phyloP scores from a whole-genome alignment of 768 basidiomycete genomes.

The Kwoniella europaea region DNA sequence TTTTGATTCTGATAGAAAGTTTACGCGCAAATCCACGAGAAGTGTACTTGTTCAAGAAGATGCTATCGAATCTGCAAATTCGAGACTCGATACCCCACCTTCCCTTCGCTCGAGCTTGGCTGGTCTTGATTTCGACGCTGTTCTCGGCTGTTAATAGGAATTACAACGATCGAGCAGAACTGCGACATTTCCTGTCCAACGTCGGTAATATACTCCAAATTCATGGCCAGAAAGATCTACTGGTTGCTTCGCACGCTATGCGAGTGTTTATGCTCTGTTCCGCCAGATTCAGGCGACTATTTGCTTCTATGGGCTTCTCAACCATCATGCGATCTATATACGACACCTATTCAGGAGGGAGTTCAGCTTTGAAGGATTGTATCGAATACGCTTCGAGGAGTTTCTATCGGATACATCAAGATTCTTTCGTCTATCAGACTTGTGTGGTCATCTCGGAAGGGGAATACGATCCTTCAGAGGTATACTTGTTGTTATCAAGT shows the following conservation, averaged over 20 bases:
- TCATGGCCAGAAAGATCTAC: slow-evolving; percentile 33
- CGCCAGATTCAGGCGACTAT: slow-evolving; percentile 47
- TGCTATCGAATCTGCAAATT: slow-evolving; percentile 50
- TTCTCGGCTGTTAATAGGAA: slow-evolving; percentile 45
- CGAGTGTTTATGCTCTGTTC: slow-evolving; percentile 50
- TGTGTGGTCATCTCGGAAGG: slow-evolving; percentile 39
- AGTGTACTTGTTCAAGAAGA: slow-evolving; percentile 48
- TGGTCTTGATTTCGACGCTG: slow-evolving; percentile 36
- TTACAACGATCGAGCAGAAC: slow-evolving; percentile 50
- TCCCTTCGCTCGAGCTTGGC: slow-evolving; percentile 45
- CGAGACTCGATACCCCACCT: slow-evolving; percentile 33
- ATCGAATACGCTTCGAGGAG: slow-evolving; percentile 46
- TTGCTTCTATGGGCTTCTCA: slow-evolving; percentile 42
- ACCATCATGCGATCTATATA: slow-evolving; percentile 38
- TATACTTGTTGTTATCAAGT: slow-evolving; percentile 36
- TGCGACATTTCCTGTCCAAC: slow-evolving; percentile 44
- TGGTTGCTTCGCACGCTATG: slow-evolving; percentile 41
- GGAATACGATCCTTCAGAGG: slow-evolving; percentile 28
- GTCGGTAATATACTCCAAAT: slow-evolving; percentile 34
- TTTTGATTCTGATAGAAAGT: slow-evolving; percentile 34
- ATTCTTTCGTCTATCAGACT: slow-evolving; percentile 45
- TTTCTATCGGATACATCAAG: slow-evolving; percentile 49
- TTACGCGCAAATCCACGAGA: slow-evolving; percentile 46
- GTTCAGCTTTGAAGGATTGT: slow-evolving; percentile 37
- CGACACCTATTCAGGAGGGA: slow-evolving; percentile 31